phyloP scores from a whole-genome alignment of 179 eudicot genomes.

The Spinacia oleracea region DNA sequence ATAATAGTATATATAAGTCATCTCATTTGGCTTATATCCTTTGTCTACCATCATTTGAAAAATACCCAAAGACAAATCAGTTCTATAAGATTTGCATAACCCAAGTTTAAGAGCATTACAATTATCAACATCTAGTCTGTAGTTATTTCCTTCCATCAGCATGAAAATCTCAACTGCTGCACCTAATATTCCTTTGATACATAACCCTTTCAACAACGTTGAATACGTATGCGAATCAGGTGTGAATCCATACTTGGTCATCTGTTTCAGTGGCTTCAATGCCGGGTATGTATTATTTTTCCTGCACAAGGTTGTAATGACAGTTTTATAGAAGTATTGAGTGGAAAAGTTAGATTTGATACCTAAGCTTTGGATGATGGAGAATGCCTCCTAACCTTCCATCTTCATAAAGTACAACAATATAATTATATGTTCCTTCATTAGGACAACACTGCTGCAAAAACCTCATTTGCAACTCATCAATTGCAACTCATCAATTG shows the following conservation, averaged over 20 bases:
- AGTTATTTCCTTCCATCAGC: constrained; percentile 59
- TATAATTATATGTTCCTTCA: constrained; percentile 73
- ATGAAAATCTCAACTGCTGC: constrained; percentile 67
- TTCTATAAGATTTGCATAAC: constrained; percentile 63
- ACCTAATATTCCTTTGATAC: constrained; percentile 71
- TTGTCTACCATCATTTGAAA: constrained; percentile 69
- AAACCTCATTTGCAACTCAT: no score
- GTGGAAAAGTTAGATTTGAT: constrained; percentile 41
- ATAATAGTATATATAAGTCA: constrained; percentile 69
- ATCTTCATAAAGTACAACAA: constrained; percentile 56
- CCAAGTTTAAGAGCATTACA: constrained; percentile 79
- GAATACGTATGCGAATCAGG: constrained; percentile 70
- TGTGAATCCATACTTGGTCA: constrained; percentile 56
- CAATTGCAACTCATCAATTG: no score
- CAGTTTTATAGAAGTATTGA: constrained; percentile 55
- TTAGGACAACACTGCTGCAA: constrained; percentile 53
- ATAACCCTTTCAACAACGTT: constrained; percentile 70
- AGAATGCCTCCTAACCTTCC: constrained; percentile 66
- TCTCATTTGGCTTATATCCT: constrained; percentile 67
- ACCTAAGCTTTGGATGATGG: constrained; percentile 62
- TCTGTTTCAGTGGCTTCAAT: constrained; percentile 56
- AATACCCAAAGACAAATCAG: constrained; percentile 62
- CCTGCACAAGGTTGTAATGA: constrained; percentile 66
- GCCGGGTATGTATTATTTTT: constrained; percentile 77
- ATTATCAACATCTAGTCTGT: constrained; percentile 60